phyloP scores from a whole-genome alignment of 2,329 filamentous ascomycete species.

The Diplocarpon rosae region DNA sequence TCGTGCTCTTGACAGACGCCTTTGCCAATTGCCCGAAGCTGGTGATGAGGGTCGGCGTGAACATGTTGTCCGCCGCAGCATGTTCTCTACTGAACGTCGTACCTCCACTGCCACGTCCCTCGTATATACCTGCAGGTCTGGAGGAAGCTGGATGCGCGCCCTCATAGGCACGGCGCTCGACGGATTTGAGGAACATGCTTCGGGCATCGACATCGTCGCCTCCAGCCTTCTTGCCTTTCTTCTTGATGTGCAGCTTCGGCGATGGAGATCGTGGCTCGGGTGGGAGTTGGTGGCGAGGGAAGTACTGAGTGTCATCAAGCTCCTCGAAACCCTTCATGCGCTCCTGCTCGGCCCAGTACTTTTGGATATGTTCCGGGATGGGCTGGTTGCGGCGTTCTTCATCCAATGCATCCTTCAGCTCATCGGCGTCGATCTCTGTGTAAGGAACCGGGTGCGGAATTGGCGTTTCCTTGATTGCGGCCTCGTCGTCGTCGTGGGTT shows the following conservation, averaged over 20 bases:
- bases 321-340: neutral
- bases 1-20: neutral
- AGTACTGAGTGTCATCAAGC: neutral
- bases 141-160: neutral
- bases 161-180: neutral
- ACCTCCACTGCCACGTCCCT: neutral
- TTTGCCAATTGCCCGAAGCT: neutral
- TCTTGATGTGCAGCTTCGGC: neutral
- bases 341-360: conserved; percentile 2
- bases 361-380: neutral
- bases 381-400: neutral
- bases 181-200: no score
- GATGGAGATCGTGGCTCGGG: neutral
- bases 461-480: neutral
- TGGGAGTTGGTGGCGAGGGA: no score
- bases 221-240: neutral
- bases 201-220: no score
- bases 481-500: no score
- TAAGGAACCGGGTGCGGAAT: neutral
- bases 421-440: neutral
- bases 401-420: neutral
- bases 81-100: neutral
- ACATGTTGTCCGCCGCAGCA: neutral
- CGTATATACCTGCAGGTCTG: neutral
- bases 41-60: neutral